These are phyloP conservation scores for Mycosphaerella sp. DNA, from an alignment of 2,329 filamentous ascomycete genomes.

Conservation along the genomic window DNA sequence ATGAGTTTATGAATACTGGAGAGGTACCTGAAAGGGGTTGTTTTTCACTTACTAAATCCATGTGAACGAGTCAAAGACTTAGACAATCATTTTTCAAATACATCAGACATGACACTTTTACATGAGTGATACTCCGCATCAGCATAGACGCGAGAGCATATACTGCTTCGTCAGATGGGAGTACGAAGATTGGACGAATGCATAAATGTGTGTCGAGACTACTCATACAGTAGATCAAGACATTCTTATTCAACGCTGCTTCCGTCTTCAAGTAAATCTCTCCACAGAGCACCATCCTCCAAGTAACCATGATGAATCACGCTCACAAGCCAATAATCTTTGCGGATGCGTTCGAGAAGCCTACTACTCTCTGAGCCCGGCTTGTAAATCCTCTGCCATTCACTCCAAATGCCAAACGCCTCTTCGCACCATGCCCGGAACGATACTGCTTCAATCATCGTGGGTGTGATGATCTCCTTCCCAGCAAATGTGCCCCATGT, in stretches of 20 bases:
- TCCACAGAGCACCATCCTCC: constrained; percentile 65
- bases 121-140: too few species aligned
- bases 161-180: too few species aligned
- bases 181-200: neutral
- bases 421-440: constrained; percentile 94
- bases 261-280: constrained; percentile 30
- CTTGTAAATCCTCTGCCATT: constrained; percentile 89
- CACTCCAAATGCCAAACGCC: constrained; percentile 89
- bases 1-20: too few species aligned
- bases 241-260: neutral
- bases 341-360: constrained; percentile 60
- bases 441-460: constrained; percentile 91
- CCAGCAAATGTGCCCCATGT: constrained; percentile 95
- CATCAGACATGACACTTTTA: too few species aligned
- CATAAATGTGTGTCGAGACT: neutral
- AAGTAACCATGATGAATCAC: constrained; percentile 76
- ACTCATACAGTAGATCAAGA: neutral
- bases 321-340: constrained; percentile 83
- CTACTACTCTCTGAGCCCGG: constrained; percentile 62
- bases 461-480: constrained; percentile 93
- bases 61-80: too few species aligned
- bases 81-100: too few species aligned
- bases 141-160: too few species aligned
- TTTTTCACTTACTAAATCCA: too few species aligned
- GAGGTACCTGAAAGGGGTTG: too few species aligned